A percentile compares a stretch with the other conserved stretches of the same genome.
phyloP scores from a whole-genome alignment of 1,139 yeast species.

The Yamadazyma sp. region DNA sequence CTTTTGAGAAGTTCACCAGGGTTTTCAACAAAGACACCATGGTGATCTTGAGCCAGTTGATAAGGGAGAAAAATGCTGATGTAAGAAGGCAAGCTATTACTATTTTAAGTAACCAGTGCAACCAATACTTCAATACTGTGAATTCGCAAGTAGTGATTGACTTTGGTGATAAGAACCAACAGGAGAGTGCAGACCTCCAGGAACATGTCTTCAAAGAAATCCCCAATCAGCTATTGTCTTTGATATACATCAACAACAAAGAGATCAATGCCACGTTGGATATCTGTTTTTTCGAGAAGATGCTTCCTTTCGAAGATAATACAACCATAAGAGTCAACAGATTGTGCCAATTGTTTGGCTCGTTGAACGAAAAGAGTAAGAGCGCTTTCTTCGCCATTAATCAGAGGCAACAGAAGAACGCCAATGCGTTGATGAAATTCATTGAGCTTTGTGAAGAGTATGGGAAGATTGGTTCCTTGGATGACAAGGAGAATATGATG shows the following conservation, averaged over 20 bases:
- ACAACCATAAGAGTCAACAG: constrained; percentile 50
- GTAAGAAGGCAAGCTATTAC: constrained; percentile 66
- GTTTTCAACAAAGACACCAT: constrained; percentile 50
- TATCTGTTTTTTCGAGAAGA: constrained; percentile 53
- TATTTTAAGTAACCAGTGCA: constrained; percentile 56
- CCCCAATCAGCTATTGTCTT: constrained; percentile 66
- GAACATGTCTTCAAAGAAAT: constrained; percentile 40
- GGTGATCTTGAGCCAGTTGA: constrained; percentile 56
- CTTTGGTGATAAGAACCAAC: constrained; percentile 28
- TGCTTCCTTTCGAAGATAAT: constrained; percentile 58
- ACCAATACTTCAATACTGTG: constrained; percentile 26
- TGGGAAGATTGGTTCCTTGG: constrained; percentile 30
- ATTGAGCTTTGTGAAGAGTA: constrained; percentile 34
- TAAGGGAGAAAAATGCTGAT: constrained; percentile 66
- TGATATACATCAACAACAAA: constrained; percentile 74
- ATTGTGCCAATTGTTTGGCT: constrained; percentile 47
- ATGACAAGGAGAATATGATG: constrained; percentile 32
- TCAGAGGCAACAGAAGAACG: constrained; percentile 63
- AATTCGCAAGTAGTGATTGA: constrained; percentile 22
- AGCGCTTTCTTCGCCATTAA: constrained; percentile 69
- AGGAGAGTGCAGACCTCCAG: constrained; percentile 40
- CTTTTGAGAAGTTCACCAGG: constrained; percentile 41
- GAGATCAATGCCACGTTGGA: constrained; percentile 73
- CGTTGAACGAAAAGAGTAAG: constrained; percentile 57
- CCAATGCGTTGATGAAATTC: constrained; percentile 40